Evolutionary conservation across 2,329 filamentous ascomycete genomes (phyloP).

Genomic region (Paradendryphiella salina): DNA sequence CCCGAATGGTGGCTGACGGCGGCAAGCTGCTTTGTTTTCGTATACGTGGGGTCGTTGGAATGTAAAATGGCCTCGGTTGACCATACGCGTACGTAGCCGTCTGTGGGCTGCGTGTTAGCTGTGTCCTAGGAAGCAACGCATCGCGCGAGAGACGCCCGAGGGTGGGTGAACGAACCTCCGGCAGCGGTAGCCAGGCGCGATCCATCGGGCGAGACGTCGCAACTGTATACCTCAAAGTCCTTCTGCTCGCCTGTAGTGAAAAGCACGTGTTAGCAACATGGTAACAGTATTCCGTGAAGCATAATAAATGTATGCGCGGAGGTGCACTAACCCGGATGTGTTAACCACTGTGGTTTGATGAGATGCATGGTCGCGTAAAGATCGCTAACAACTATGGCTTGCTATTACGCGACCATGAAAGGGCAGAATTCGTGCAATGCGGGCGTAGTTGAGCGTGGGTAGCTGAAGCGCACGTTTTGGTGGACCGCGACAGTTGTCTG

Average conservation of each 20-base stretch:
- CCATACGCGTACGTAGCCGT: conserved; percentile 97
- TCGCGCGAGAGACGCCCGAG: conserved; percentile 20
- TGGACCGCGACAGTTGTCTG: conserved; percentile 37
- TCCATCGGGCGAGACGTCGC: conserved; percentile 94
- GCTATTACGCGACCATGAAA: conserved; percentile 35
- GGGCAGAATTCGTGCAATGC: not conserved
- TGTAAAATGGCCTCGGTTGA: conserved; percentile 92
- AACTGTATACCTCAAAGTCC: conserved; percentile 98
- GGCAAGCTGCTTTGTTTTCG: conserved; percentile 86
- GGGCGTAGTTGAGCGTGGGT: conserved; percentile 18
- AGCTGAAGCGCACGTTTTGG: conserved; percentile 23
- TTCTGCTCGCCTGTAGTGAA: conserved; percentile 78
- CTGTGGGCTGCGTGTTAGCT: conserved; percentile 51
- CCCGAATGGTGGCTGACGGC: conserved; percentile 98
- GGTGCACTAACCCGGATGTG: conserved; percentile 73
- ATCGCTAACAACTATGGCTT: conserved; percentile 23
- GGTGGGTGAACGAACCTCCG: conserved; percentile 66
- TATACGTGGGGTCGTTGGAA: conserved; percentile 70
- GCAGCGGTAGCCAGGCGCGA: conserved; percentile 89
- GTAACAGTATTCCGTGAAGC: not conserved
- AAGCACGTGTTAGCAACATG: conserved; percentile 20
- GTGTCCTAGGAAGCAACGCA: conserved; percentile 18
- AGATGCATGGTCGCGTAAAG: conserved; percentile 56
- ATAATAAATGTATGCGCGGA: conserved; percentile 14
- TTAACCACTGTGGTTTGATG: conserved; percentile 94